Conservation (phyloP, 805 yeast species). For the Candida krabiensis region DNA sequence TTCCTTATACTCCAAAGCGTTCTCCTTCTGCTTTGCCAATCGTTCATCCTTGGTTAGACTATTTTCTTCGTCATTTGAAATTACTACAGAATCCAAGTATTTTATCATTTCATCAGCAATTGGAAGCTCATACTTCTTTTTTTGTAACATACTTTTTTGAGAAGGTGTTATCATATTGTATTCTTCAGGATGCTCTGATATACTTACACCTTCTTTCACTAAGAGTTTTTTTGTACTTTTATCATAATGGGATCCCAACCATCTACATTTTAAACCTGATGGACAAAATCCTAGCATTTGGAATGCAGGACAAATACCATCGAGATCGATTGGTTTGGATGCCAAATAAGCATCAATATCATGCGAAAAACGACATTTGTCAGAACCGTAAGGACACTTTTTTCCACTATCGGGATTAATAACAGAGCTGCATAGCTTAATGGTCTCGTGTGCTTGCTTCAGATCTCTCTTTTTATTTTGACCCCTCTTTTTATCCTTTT, state of each 20-base stretch:
- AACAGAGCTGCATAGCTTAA: slow-evolving; percentile 64
- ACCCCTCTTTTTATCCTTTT: slow-evolving; percentile 45
- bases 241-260: slow-evolving; percentile 73
- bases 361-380: slow-evolving; percentile 74
- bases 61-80: slow-evolving; percentile 36
- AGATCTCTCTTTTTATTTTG: slow-evolving; percentile 55
- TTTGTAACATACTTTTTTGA: slow-evolving; percentile 49
- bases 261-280: slow-evolving; percentile 88
- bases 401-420: slow-evolving; percentile 51
- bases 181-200: slow-evolving; percentile 43
- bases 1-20: slow-evolving; percentile 61
- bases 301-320: slow-evolving; percentile 83
- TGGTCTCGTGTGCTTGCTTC: slow-evolving; percentile 61
- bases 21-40: slow-evolving; percentile 31
- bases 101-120: slow-evolving; percentile 57
- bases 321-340: slow-evolving; percentile 68
- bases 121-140: slow-evolving; percentile 60
- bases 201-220: slow-evolving; percentile 40
- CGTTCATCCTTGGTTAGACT: slow-evolving; percentile 35
- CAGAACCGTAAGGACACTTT: slow-evolving; percentile 65
- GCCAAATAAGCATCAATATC: slow-evolving; percentile 64
- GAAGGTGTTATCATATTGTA: slow-evolving; percentile 58
- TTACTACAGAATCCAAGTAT: slow-evolving; percentile 62
- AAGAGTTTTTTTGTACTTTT: slow-evolving; percentile 44
- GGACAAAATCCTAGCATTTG: slow-evolving; percentile 86